Evolutionary conservation across 73 alveolate genomes (phyloP).

Genomic region (Paramecium pentaurelia): DNA sequence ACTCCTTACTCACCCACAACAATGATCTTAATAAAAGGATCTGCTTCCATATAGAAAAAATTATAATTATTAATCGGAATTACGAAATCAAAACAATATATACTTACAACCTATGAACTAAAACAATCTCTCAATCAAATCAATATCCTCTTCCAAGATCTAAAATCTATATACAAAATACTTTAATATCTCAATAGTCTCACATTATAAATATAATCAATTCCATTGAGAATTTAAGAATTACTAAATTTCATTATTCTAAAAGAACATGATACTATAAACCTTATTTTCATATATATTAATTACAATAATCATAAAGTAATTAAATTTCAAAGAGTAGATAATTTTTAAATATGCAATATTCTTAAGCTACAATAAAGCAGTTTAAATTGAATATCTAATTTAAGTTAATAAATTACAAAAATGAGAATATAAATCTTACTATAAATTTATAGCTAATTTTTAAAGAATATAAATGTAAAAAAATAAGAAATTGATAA

Average conservation of each 20-base stretch:
- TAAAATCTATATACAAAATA: neutral
- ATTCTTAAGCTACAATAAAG: neutral
- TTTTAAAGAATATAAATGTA: neutral
- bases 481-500: too few species aligned
- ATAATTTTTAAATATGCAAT: neutral
- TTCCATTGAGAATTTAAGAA: too few species aligned
- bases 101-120: slow-evolving; percentile 1
- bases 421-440: neutral
- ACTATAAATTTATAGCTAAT: neutral
- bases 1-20: slow-evolving; percentile 61
- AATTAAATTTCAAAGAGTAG: too few species aligned
- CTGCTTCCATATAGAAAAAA: slow-evolving; percentile 50
- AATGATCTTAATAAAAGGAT: slow-evolving; percentile 55
- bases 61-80: slow-evolving; percentile 29
- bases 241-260: too few species aligned
- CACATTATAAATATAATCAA: too few species aligned
- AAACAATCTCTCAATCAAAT: neutral
- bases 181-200: neutral
- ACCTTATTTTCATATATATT: too few species aligned
- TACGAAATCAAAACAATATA: neutral
- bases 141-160: neutral
- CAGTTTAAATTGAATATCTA: slow-evolving; percentile 6
- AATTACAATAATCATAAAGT: too few species aligned
- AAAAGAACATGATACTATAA: too few species aligned
- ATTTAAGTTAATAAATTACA: neutral